Conservation (phyloP, 495 filamentous ascomycete genomes). For the Penicillium pulvis region DNA sequence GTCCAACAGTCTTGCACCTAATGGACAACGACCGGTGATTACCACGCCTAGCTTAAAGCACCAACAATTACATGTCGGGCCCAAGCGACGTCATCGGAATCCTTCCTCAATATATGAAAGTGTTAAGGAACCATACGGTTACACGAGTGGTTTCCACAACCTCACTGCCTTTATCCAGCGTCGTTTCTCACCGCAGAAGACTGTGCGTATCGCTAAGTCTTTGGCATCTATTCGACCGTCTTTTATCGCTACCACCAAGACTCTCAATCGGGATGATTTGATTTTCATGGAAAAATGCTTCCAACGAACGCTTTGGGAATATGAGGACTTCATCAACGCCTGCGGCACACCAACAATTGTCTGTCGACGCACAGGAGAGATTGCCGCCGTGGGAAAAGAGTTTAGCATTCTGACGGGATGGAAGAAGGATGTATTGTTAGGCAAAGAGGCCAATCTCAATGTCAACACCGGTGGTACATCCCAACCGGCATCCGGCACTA, state of each 20-base stretch:
- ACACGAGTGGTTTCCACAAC: constrained; percentile 86
- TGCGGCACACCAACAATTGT: constrained; percentile 89
- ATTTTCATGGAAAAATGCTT: constrained; percentile 98
- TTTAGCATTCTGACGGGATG: constrained; percentile 93
- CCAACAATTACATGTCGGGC: constrained; percentile 51
- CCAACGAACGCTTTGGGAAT: constrained; percentile 87
- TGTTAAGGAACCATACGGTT: constrained; percentile 87
- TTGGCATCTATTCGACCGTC: constrained; percentile 88
- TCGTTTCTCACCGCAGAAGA: constrained; percentile 69
- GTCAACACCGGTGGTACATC: constrained; percentile 65
- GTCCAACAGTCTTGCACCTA: constrained; percentile 39
- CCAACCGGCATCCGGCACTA: constrained; percentile 30
- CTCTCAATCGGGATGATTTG: constrained; percentile 80
- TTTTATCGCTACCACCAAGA: constrained; percentile 85
- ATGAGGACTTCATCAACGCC: constrained; percentile 86
- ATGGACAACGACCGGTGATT: constrained; percentile 42
- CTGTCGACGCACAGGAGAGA: constrained; percentile 87
- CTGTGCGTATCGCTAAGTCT: constrained; percentile 78
- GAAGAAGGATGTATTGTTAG: constrained; percentile 87
- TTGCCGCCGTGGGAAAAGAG: constrained; percentile 90
- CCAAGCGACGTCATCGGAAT: constrained; percentile 62
- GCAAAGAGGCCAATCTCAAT: constrained; percentile 86
- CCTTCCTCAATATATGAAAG: constrained; percentile 84
- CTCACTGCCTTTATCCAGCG: constrained; percentile 79
- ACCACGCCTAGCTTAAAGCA: constrained; percentile 47